phyloP scores from a whole-genome alignment of 2,329 filamentous ascomycete species.

The Fusarium sp. region DNA sequence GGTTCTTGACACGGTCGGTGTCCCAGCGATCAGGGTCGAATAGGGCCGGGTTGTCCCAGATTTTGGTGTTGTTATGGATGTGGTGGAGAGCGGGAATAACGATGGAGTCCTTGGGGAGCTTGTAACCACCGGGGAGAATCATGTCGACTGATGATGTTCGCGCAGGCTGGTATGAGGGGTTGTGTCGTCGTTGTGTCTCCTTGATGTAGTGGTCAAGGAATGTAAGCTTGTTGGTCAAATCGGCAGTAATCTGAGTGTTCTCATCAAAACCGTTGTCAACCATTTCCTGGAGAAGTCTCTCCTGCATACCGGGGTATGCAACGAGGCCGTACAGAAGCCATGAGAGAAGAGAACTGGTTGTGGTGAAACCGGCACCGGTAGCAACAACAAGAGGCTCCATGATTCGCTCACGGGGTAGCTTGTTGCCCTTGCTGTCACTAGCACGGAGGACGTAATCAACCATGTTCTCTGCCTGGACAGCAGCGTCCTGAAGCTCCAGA shows the following conservation, averaged over 20 bases:
- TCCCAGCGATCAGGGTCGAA: constrained; percentile 74
- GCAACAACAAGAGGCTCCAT: constrained; percentile 60
- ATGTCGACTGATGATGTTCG: constrained; percentile 68
- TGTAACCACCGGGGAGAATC: constrained; percentile 71
- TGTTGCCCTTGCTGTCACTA: constrained; percentile 66
- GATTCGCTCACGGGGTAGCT: constrained; percentile 58
- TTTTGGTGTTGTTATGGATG: constrained; percentile 65
- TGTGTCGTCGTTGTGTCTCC: constrained; percentile 71
- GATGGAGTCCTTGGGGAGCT: constrained; percentile 64
- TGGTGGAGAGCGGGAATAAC: constrained; percentile 67
- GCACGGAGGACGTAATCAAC: constrained; percentile 67
- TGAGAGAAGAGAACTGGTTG: constrained; percentile 68
- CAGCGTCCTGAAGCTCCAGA: constrained; percentile 62
- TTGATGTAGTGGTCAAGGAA: constrained; percentile 72
- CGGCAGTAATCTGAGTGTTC: constrained; percentile 60
- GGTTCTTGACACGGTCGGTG: constrained; percentile 64
- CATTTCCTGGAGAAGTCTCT: constrained; percentile 69
- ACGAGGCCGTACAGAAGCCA: constrained; percentile 69
- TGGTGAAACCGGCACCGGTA: constrained; percentile 71
- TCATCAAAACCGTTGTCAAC: constrained; percentile 62
- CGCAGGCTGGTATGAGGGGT: constrained; percentile 71
- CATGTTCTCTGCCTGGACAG: constrained; percentile 61
- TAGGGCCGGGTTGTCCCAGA: constrained; percentile 69
- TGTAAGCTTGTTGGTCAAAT: constrained; percentile 61
- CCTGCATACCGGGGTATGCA: constrained; percentile 67